phyloP scores from a whole-genome alignment of 129 eudicot genomes.

The Solidago caesia region DNA sequence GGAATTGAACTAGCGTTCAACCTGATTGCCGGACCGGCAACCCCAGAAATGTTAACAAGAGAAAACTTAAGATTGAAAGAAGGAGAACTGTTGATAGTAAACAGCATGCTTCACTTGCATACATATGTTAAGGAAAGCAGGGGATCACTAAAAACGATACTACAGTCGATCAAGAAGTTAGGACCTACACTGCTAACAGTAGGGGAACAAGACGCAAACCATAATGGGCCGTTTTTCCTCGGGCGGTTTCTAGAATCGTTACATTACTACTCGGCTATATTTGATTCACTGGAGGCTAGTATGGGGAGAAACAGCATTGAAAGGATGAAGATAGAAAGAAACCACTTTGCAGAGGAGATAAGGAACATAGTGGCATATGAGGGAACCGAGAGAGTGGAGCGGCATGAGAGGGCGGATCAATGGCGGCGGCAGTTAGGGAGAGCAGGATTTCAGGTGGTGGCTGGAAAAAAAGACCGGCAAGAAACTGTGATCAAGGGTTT shows the following conservation, averaged over 20 bases:
- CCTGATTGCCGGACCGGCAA: slow-evolving; percentile 39
- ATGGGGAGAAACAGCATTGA: slow-evolving; percentile 40
- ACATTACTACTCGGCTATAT: slow-evolving; percentile 74
- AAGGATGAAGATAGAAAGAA: slow-evolving; percentile 58
- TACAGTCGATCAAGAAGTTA: slow-evolving; percentile 60
- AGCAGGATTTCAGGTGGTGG: slow-evolving; percentile 60
- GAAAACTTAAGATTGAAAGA: slow-evolving; percentile 44
- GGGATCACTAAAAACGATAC: slow-evolving; percentile 61
- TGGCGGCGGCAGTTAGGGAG: slow-evolving; percentile 70
- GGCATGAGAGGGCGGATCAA: slow-evolving; percentile 71
- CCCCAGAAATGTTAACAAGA: slow-evolving; percentile 47
- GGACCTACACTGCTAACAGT: slow-evolving; percentile 53
- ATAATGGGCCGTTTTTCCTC: slow-evolving; percentile 69
- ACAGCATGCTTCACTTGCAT: slow-evolving; percentile 62
- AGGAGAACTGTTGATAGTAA: slow-evolving; percentile 49
- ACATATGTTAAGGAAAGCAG: slow-evolving; percentile 63
- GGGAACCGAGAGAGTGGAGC: slow-evolving; percentile 60
- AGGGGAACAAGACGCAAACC: slow-evolving; percentile 81
- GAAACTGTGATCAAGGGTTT: slow-evolving; percentile 34
- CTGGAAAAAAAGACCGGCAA: slow-evolving; percentile 37
- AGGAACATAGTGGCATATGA: slow-evolving; percentile 65
- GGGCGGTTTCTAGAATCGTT: slow-evolving; percentile 73
- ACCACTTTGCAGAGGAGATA: slow-evolving; percentile 64
- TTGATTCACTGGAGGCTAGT: slow-evolving; percentile 64
- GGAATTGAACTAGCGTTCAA: slow-evolving; percentile 43